Percentiles rank a stretch among this genome's conserved stretches.
Conservation (phyloP, 257 asterid species). For the Anisodus acutangulus region DNA sequence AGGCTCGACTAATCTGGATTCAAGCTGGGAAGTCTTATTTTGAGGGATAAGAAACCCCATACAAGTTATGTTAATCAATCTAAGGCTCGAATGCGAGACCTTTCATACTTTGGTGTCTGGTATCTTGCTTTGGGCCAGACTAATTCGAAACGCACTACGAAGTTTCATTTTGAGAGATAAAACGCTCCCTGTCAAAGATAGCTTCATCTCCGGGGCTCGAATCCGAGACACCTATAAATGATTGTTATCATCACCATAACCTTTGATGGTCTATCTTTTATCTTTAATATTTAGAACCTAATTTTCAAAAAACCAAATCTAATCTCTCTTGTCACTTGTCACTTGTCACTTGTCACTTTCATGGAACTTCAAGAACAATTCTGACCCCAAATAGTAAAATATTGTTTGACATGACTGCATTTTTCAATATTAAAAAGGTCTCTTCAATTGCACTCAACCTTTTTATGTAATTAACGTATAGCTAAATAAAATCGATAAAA, state of each 20-base stretch:
- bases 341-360: not conserved
- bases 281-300: not conserved
- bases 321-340: not conserved
- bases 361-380: not conserved
- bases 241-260: too few species aligned
- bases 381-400: conserved; percentile 8
- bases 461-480: not conserved
- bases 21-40: too few species aligned
- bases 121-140: fast-evolving
- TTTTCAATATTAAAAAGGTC: not conserved
- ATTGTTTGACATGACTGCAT: not conserved
- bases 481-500: not conserved
- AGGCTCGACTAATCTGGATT: too few species aligned
- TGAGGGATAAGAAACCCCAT: too few species aligned
- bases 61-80: too few species aligned
- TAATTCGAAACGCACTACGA: fast-evolving
- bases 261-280: too few species aligned
- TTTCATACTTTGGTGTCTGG: not conserved
- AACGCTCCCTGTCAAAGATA: not conserved
- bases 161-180: too few species aligned
- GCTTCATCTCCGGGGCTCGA: fast-evolving
- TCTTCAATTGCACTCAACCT: not conserved
- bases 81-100: too few species aligned
- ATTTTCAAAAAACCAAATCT: not conserved
- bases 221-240: not conserved